A percentile compares a stretch with the other conserved stretches of the same genome.
Conservation (phyloP, 441 rosid species). For the Euphorbia schlechtendalii region DNA sequence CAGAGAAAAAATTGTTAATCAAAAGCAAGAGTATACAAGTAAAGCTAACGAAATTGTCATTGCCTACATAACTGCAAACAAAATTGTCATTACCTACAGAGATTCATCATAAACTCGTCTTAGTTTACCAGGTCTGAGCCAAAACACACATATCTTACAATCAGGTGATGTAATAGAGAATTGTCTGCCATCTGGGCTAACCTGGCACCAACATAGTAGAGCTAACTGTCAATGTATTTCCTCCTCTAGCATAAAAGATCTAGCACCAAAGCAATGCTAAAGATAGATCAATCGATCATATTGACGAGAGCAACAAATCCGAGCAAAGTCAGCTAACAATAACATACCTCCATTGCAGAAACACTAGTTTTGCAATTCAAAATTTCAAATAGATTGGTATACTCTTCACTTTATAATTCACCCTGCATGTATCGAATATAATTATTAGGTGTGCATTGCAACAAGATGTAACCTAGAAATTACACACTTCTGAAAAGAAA, state of each 20-base stretch:
- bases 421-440: constrained; percentile 46
- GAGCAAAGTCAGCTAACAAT: no score
- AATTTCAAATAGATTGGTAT: constrained; percentile 82
- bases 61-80: neutral
- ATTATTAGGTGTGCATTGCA: constrained; percentile 4
- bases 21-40: neutral
- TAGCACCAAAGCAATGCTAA: no score
- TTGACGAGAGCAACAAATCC: no score
- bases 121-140: constrained; percentile 84
- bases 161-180: constrained; percentile 88
- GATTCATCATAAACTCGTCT: constrained; percentile 96
- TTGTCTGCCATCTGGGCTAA: constrained; percentile 87
- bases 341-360: constrained; percentile 72
- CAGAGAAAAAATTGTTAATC: neutral
- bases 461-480: constrained; percentile 2
- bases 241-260: no score
- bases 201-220: constrained; percentile 37
- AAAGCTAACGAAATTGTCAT: no score
- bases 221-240: neutral
- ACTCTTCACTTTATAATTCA: constrained; percentile 75
- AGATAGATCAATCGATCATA: no score
- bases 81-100: constrained; percentile 60
- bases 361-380: constrained; percentile 73
- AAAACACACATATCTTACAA: constrained; percentile 88
- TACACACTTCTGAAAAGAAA: neutral